These are phyloP conservation scores for Pyrenula aspistea DNA, from an alignment of 495 filamentous ascomycete genomes.

Conservation along the genomic window DNA sequence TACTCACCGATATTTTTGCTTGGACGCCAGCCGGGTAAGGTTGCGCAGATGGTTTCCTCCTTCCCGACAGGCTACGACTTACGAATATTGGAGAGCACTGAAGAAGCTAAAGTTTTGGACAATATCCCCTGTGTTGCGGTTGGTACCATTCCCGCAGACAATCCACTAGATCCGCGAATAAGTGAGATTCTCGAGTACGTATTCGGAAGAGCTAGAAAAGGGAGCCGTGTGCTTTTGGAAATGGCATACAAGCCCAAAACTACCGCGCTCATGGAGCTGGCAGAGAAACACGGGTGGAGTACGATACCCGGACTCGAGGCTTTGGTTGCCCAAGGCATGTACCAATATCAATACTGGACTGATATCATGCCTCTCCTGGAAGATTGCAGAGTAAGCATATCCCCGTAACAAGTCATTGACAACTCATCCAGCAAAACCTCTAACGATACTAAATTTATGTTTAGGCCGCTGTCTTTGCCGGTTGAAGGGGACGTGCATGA, in stretches of 20 bases:
- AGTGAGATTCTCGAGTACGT: constrained; percentile 51
- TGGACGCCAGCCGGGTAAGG: constrained; percentile 60
- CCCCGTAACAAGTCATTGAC: too few species aligned
- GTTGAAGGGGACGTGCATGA: too few species aligned
- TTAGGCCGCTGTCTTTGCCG: too few species aligned
- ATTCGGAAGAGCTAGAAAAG: constrained; percentile 29
- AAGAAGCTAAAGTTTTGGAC: constrained; percentile 33
- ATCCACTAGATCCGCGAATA: constrained; percentile 64
- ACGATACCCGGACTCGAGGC: constrained; percentile 83
- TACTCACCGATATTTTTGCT: constrained; percentile 80
- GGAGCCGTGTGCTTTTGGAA: constrained; percentile 58
- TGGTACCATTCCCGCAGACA: constrained; percentile 83
- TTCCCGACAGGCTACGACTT: constrained; percentile 73
- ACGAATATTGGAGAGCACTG: constrained; percentile 41
- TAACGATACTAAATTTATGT: too few species aligned
- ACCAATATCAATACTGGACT: constrained; percentile 73
- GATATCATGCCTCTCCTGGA: constrained; percentile 59
- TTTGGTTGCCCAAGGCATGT: constrained; percentile 76
- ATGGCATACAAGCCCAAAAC: constrained; percentile 91
- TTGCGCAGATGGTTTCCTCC: constrained; percentile 49
- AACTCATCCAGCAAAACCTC: too few species aligned
- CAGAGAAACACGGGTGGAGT: constrained; percentile 69
- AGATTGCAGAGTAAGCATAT: constrained; percentile 38
- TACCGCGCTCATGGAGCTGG: constrained; percentile 78
- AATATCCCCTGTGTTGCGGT: constrained; percentile 60